Base-by-base conservation (phyloP, 2,329 filamentous ascomycete genomes). In the Alternaria sp. region DNA sequence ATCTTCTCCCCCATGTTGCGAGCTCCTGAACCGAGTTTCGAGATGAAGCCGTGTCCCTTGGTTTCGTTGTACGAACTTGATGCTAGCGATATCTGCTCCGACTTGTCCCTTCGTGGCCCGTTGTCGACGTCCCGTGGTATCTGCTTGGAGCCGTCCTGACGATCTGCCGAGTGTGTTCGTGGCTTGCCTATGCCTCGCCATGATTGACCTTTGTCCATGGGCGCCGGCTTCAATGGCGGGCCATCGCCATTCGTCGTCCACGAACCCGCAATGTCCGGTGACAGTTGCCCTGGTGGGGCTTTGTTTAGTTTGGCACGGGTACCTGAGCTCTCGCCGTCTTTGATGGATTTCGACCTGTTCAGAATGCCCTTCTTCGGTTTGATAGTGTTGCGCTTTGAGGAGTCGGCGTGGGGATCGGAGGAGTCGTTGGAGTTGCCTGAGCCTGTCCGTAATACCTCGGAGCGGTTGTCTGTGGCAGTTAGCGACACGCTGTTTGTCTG, bases 81-180 rank as follows among this genome's bases (percentile, higher is more conserved):
- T 4, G 79, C 73, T n/a, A 79, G 59, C 7, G 79, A 80, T 40
- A 70, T 67, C 44, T 79, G 77, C 61, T 78, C 76, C 8, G 73
- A 71, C 61, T 64, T 70, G 57, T 79, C 74, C 49, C 69, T 70
- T 62, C 75, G 69, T 53, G 69, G 52, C 5, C 61, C 59, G 9
- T 69, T 60, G 32, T 78, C 75, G 9, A 76, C 75, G 13, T 78
- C 75, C 25, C 75, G 73, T 21, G 75, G 74, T 8, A 74, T 68
- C 47, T 73, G 67, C 23, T 77, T 74, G 43, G 69, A 67, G 21
- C 71, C 67, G 25, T 80, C 77, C 53, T 83, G 81, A 25, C 92
- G 88, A 77, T 96, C 93, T 65, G 89, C 88, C 4, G 92, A 93
- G 70, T 90, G 89, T 69, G 91, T 93, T 65, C 92, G 87, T 59